Conservation (phyloP, 345 rosid genomes). For the Anastatica hierochuntica region DNA sequence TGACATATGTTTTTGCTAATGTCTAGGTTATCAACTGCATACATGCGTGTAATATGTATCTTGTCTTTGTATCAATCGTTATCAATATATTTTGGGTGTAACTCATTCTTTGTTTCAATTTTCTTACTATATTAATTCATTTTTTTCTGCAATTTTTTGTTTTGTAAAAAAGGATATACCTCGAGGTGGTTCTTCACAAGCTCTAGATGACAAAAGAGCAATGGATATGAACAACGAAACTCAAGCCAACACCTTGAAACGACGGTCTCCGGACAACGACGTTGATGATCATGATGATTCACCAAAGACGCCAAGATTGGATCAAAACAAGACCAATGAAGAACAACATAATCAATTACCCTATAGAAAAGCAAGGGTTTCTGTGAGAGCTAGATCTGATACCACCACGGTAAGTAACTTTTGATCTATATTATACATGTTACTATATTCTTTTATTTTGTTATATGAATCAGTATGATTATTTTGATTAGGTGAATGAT, state of each 20-base stretch:
- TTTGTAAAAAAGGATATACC: slow-evolving; percentile 6
- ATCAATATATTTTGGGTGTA: too few species aligned
- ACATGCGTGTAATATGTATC: too few species aligned
- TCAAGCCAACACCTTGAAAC: slow-evolving; percentile 8
- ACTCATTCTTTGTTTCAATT: too few species aligned
- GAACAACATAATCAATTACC: slow-evolving; percentile 41
- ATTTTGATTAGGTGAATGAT: slow-evolving; percentile 38
- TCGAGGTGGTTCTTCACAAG: slow-evolving; percentile 3
- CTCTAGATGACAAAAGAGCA: slow-evolving; percentile 8
- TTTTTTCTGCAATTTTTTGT: background rate
- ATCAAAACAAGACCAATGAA: slow-evolving; percentile 27
- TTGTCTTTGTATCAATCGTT: too few species aligned
- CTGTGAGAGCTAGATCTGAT: slow-evolving; percentile 49
- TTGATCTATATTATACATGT: background rate
- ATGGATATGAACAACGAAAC: slow-evolving; percentile 27
- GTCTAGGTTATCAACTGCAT: too few species aligned
- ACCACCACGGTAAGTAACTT: slow-evolving; percentile 35
- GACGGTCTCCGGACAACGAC: slow-evolving; percentile 19
- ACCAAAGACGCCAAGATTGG: slow-evolving; percentile 36
- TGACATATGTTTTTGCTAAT: too few species aligned
- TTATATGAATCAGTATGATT: background rate
- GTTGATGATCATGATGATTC: slow-evolving; percentile 39
- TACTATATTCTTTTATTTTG: background rate
- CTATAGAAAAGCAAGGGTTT: slow-evolving; percentile 51
- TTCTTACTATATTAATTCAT: background rate